These are phyloP conservation scores for Candida sanyiensis DNA, from an alignment of 805 yeast species.

Conservation along the genomic window DNA sequence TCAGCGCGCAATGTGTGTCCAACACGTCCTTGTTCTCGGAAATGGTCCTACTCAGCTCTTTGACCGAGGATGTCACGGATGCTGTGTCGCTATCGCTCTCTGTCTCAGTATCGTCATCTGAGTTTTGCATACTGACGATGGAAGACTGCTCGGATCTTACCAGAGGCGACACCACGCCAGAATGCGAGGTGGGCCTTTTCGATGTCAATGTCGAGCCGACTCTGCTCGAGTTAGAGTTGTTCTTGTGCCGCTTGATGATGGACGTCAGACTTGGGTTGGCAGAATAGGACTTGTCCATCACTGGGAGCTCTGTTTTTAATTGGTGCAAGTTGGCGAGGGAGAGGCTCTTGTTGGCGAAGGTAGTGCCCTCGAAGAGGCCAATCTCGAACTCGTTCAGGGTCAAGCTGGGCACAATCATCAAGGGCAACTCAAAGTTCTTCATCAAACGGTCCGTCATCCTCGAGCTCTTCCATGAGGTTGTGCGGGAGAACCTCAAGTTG, in stretches of 20 bases:
- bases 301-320: constrained; percentile 11
- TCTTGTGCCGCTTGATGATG: constrained; percentile 5
- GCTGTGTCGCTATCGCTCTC: constrained; percentile 7
- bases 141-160: constrained; percentile 3
- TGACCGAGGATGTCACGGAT: constrained; percentile 6
- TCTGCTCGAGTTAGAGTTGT: background rate
- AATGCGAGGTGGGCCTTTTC: constrained; percentile 1
- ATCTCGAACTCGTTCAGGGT: constrained; percentile 51
- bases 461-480: constrained; percentile 55
- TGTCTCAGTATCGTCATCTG: constrained; percentile 6
- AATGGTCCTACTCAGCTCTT: constrained; percentile 10
- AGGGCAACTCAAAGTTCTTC: constrained; percentile 52
- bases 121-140: background rate
- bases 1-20: constrained; percentile 5
- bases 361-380: constrained; percentile 33
- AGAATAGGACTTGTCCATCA: constrained; percentile 10
- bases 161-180: constrained; percentile 3
- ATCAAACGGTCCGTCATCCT: constrained; percentile 61
- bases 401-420: constrained; percentile 58
- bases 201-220: background rate
- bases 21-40: constrained; percentile 6
- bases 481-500: constrained; percentile 35
- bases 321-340: background rate
- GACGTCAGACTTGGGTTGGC: constrained; percentile 12
- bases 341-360: constrained; percentile 16